These are phyloP conservation scores for Sodiomyces alkalinus DNA, from an alignment of 2,329 filamentous ascomycete genomes.

Conservation along the genomic window DNA sequence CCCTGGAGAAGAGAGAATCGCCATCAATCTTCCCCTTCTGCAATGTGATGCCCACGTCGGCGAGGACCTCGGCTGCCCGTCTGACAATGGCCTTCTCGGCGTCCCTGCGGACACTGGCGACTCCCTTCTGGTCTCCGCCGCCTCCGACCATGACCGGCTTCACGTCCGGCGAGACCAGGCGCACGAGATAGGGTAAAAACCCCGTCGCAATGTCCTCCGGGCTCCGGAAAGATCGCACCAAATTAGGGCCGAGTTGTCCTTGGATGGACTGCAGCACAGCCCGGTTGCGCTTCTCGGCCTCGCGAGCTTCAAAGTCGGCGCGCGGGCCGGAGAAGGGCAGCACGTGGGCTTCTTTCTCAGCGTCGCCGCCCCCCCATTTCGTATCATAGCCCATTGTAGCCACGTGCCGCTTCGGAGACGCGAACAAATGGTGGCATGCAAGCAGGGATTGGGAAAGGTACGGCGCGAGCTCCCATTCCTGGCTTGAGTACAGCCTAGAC, in stretches of 20 bases:
- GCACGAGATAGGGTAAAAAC: slow-evolving; percentile 69
- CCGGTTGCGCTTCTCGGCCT: slow-evolving; percentile 66
- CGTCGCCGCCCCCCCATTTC: slow-evolving; percentile 27
- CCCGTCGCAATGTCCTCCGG: slow-evolving; percentile 65
- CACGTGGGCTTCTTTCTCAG: slow-evolving; percentile 35
- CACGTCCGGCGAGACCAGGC: slow-evolving; percentile 75
- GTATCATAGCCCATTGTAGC: slow-evolving; percentile 25
- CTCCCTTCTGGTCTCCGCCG: slow-evolving; percentile 45
- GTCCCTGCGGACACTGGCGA: slow-evolving; percentile 78
- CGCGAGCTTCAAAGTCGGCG: slow-evolving; percentile 68
- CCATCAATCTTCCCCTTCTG: slow-evolving; percentile 67
- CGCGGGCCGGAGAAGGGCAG: slow-evolving; percentile 68
- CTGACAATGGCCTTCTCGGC: slow-evolving; percentile 68
- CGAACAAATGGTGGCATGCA: slow-evolving; percentile 85
- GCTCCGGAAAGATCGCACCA: slow-evolving; percentile 67
- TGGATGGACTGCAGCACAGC: slow-evolving; percentile 62
- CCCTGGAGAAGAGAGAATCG: slow-evolving; percentile 42
- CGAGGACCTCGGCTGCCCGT: slow-evolving; percentile 66
- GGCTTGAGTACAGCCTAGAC: slow-evolving; percentile 60
- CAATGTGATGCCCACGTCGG: slow-evolving; percentile 67
- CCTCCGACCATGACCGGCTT: slow-evolving; percentile 79
- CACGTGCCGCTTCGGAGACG: slow-evolving; percentile 45
- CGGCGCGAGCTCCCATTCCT: slow-evolving; percentile 83
- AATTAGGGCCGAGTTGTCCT: slow-evolving; percentile 50
- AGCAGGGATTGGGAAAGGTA: slow-evolving; percentile 80